These are phyloP conservation scores for Chionographis japonica DNA, from an alignment of 106 monocot genomes.

Conservation along the genomic window DNA sequence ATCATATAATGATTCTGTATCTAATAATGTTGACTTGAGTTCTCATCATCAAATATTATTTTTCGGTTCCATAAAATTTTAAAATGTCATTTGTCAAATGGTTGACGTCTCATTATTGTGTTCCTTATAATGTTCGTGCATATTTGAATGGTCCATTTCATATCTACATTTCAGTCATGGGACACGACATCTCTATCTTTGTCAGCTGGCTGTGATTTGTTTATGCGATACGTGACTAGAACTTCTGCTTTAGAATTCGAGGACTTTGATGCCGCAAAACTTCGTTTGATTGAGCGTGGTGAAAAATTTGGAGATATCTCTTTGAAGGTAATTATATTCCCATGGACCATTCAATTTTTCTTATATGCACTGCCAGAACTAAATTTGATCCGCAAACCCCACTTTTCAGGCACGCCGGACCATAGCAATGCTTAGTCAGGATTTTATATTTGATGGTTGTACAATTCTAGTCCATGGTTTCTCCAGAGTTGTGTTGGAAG, in stretches of 20 bases:
- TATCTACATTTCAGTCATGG: constrained; percentile 60
- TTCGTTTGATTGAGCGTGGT: constrained; percentile 83
- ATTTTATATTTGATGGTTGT: constrained; percentile 92
- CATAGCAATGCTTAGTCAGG: constrained; percentile 92
- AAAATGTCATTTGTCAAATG: not conserved
- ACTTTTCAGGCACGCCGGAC: constrained; percentile 65
- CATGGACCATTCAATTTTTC: not conserved
- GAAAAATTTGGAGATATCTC: constrained; percentile 98
- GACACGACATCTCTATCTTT: constrained; percentile 90
- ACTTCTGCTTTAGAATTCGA: constrained; percentile 93
- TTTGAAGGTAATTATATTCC: constrained; percentile 47
- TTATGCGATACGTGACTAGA: constrained; percentile 92
- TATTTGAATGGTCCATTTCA: not conserved
- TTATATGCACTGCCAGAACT: not conserved
- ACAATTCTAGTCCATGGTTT: constrained; percentile 94
- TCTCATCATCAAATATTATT: too few species aligned
- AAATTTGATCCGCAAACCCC: not conserved
- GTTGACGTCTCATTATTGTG: not conserved
- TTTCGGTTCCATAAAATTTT: too few species aligned
- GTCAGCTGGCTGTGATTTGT: constrained; percentile 93
- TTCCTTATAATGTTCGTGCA: not conserved
- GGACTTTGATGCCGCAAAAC: constrained; percentile 87
- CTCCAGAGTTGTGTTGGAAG: constrained; percentile 90
- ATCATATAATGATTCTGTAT: too few species aligned
- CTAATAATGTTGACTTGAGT: too few species aligned